A percentile compares a stretch with the other conserved stretches of the same genome.
Conservation (phyloP, 108 stramenopile species). For the Nannochloropsis oceanica region DNA sequence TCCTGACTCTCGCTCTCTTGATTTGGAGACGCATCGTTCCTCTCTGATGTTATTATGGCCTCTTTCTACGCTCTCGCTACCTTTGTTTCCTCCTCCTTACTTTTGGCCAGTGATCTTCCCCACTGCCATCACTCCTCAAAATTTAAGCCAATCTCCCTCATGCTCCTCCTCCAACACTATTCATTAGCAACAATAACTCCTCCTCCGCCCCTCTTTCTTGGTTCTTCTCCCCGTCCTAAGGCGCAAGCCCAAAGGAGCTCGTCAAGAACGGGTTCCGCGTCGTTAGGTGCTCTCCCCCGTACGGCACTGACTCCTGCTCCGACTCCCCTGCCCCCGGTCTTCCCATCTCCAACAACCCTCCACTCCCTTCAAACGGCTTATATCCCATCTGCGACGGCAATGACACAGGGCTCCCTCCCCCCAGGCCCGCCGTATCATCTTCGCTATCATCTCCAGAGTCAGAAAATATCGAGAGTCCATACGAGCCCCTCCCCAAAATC, state of each 20-base stretch:
- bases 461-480: not conserved
- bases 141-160: too few relatives aligned
- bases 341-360: not conserved
- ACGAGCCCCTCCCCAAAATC: not conserved
- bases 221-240: not conserved
- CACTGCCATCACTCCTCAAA: too few relatives aligned
- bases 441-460: not conserved
- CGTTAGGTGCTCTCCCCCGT: not conserved
- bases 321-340: not conserved
- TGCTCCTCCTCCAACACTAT: too few relatives aligned
- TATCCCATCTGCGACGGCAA: not conserved
- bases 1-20: too few relatives aligned
- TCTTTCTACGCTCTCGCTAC: too few relatives aligned
- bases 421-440: not conserved
- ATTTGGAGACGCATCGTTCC: too few relatives aligned
- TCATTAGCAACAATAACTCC: too few relatives aligned
- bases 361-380: not conserved
- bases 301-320: not conserved
- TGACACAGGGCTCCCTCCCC: not conserved
- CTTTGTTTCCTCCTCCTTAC: too few relatives aligned
- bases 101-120: too few relatives aligned
- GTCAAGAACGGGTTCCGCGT: not conserved
- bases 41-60: too few relatives aligned
- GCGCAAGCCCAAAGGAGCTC: not conserved
- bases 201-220: not conserved